Conservation (phyloP, 805 yeast species). For the Saccharomycopsis sp. region DNA sequence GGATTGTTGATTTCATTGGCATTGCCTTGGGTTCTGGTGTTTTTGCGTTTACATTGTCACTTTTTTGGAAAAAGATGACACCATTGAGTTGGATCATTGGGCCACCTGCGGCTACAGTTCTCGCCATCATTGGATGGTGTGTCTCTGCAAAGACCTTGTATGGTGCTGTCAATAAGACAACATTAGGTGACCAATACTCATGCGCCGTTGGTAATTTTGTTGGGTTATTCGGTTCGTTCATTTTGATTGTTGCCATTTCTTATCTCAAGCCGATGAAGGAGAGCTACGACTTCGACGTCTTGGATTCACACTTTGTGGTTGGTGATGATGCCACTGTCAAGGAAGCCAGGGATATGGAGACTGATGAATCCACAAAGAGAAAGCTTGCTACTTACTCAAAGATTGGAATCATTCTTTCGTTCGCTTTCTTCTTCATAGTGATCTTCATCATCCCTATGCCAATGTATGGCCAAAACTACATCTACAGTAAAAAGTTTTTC, state of each 20-base stretch:
- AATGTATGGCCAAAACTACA: conserved; percentile 30
- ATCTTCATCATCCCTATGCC: conserved; percentile 29
- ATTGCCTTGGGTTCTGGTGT: conserved; percentile 38
- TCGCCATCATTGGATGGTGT: conserved; percentile 35
- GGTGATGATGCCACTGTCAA: conserved; percentile 33
- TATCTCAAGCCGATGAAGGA: conserved; percentile 24
- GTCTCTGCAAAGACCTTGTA: conserved; percentile 31
- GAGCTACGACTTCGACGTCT: conserved; percentile 26
- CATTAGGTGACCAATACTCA: conserved; percentile 33
- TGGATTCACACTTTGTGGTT: conserved; percentile 26
- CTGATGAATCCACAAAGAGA: conserved; percentile 20
- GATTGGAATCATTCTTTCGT: conserved; percentile 24
- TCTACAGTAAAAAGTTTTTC: conserved; percentile 29
- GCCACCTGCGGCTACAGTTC: conserved; percentile 31
- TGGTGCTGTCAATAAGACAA: conserved; percentile 32
- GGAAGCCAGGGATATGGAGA: conserved; percentile 28
- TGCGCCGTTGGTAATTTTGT: conserved; percentile 37
- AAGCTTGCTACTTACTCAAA: conserved; percentile 25
- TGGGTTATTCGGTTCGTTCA: conserved; percentile 32
- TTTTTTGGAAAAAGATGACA: conserved; percentile 34
- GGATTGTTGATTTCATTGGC: conserved; percentile 36
- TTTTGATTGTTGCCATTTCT: conserved; percentile 26
- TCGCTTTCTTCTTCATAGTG: conserved; percentile 25
- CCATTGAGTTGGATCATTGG: conserved; percentile 33
- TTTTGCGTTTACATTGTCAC: conserved; percentile 31